Conservation (phyloP, 805 yeast species). For the Metahyphopichia silvanorum region DNA sequence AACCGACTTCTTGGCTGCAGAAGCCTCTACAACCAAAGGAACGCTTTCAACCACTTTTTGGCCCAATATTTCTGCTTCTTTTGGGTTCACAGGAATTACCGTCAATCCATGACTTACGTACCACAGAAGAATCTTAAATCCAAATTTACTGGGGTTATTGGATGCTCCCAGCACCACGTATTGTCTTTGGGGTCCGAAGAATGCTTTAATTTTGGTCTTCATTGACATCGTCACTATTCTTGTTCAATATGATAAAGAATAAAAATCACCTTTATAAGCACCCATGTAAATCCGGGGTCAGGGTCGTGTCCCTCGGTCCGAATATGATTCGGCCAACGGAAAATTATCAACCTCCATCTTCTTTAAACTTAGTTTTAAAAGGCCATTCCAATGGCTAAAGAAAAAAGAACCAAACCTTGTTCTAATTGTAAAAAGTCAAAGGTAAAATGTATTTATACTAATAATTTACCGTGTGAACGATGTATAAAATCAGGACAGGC, state of each 20-base stretch:
- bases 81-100: conserved; percentile 67
- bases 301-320: background rate
- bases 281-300: no score
- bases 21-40: conserved; percentile 20
- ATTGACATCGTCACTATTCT: conserved; percentile 26
- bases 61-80: conserved; percentile 44
- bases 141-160: conserved; percentile 59
- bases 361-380: background rate
- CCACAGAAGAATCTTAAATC: conserved; percentile 69
- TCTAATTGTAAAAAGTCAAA: conserved; percentile 59
- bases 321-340: background rate
- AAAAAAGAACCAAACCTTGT: conserved; percentile 56
- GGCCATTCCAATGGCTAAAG: conserved; percentile 24
- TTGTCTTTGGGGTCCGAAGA: conserved; percentile 50
- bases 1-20: conserved; percentile 14
- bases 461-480: conserved; percentile 52
- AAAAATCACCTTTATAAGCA: no score
- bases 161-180: conserved; percentile 76
- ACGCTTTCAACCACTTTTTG: conserved; percentile 34
- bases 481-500: conserved; percentile 50
- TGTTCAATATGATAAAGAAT: conserved; percentile 1
- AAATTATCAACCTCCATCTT: background rate
- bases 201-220: conserved; percentile 35
- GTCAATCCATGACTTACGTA: conserved; percentile 54
- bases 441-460: conserved; percentile 55